Percentiles rank a stretch among this genome's conserved stretches.
phyloP scores from a whole-genome alignment of 2,329 filamentous ascomycete species.

The Stagonosporopsis rhizophila region DNA sequence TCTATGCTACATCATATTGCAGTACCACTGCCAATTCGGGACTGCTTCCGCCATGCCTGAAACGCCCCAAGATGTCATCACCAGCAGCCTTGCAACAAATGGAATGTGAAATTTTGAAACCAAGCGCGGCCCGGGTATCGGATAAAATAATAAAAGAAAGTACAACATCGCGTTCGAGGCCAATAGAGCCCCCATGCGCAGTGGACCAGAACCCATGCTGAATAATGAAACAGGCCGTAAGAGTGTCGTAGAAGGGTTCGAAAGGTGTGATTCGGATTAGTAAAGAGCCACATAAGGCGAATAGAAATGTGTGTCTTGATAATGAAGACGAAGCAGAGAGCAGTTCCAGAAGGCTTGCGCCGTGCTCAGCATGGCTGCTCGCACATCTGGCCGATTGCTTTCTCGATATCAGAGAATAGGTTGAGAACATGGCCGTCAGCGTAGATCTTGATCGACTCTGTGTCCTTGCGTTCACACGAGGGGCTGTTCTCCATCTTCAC shows the following conservation, averaged over 20 bases:
- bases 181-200: conserved; percentile 8
- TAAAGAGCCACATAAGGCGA: conserved; percentile 24
- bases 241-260: conserved; percentile 22
- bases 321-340: conserved; percentile 11
- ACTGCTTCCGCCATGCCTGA: conserved; percentile 32
- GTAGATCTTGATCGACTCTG: conserved; percentile 54
- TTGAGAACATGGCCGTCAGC: conserved; percentile 52
- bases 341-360: conserved; percentile 15
- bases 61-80: conserved; percentile 33
- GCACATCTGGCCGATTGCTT: conserved; percentile 53
- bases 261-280: conserved; percentile 25
- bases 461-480: conserved; percentile 45
- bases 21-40: conserved; percentile 26
- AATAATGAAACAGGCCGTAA: conserved; percentile 35
- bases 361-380: conserved; percentile 46
- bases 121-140: conserved; percentile 39
- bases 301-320: conserved; percentile 21
- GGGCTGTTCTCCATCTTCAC: conserved; percentile 46
- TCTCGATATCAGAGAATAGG: conserved; percentile 53
- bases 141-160: conserved; percentile 29
- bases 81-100: conserved; percentile 20
- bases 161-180: conserved; percentile 16
- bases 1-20: conserved; percentile 35
- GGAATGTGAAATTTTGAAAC: conserved; percentile 29
- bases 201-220: background rate